Evolutionary conservation across 1,284 basidiomycete genomes (phyloP), one percentile per base, ranked within the genome.

Genomic region (Trichosporon coremiiforme): DNA sequence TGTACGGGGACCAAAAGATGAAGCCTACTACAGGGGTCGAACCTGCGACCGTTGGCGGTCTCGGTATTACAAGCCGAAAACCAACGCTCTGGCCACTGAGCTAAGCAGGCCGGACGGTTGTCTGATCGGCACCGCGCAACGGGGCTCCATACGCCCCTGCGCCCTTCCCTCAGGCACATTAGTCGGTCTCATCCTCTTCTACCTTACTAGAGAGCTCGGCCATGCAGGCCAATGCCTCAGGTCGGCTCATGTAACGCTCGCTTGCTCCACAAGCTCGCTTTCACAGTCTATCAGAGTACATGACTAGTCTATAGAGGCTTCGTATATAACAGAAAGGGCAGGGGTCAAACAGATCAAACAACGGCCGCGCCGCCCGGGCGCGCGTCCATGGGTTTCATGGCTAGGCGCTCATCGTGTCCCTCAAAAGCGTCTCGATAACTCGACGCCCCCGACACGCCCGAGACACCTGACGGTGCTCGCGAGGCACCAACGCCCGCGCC

Each of bases 1-100:
- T 13, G 10, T 4, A 6, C 3, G 41, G 17, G 17, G 41, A 45
- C 41, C 41, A 53, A 53, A 53, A 53, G 50, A 12, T 20, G 17
- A 53, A 53, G 50, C 50, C 50, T 53, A 53, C 50, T 53, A 53
- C 50, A 53, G 50, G 50, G 50, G 50, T 53, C 50, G 50, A 53
- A 53, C 50, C 50, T 53, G 50, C 22, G 50, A 53, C 50, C 50
- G 50, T 53, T 53, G 50, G 50, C 50, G 50, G 50, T 53, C 50
- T 20, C 50, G 50, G 50, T 25, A 25, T 53, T 10, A 25, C 20
- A 2, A 53, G 22, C 50, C 50, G 50, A 53, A 53, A 53, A 53
- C 50, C 50, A 53, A 53, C 50, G 50, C 50, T 53, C 50, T 53
- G 50, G 50, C 50, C 50, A 53, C 50, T 53, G 50, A 53, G 50